phyloP scores from a whole-genome alignment of 2,329 filamentous ascomycete species.

The Colletotrichum theobromicola region DNA sequence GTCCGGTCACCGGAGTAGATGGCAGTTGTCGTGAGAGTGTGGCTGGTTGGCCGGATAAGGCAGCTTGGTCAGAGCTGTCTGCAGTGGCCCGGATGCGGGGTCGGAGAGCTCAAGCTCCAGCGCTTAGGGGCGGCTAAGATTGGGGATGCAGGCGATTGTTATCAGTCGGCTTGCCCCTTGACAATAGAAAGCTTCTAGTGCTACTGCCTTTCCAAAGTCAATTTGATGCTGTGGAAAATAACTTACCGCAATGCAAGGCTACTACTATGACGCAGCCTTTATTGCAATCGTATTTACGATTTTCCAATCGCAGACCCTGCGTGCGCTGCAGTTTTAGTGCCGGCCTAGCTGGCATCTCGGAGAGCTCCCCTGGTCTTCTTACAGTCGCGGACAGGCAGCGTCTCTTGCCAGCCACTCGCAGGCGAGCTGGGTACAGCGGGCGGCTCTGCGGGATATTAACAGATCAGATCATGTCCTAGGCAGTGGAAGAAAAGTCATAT shows the following conservation, averaged over 20 bases:
- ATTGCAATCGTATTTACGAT: background rate
- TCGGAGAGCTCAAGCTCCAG: constrained; percentile 11
- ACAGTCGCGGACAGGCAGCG: background rate
- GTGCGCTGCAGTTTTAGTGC: background rate
- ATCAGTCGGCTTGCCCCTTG: background rate
- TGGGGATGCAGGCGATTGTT: background rate
- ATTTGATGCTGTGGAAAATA: background rate
- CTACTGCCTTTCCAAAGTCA: background rate
- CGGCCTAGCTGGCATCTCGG: background rate
- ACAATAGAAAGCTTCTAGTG: background rate
- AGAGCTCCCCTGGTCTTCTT: background rate
- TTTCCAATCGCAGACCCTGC: background rate
- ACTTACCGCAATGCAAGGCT: background rate
- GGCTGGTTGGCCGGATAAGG: constrained; percentile 13
- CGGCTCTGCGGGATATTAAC: background rate
- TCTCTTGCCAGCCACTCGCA: background rate
- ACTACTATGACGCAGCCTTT: background rate
- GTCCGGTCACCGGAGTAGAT: constrained; percentile 12
- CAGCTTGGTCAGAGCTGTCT: background rate
- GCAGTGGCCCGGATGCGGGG: constrained; percentile 14
- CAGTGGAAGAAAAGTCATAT: background rate
- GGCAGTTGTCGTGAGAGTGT: constrained; percentile 1
- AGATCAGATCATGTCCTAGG: background rate
- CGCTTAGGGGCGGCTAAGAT: constrained; percentile 19
- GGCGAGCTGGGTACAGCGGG: background rate